phyloP scores from a whole-genome alignment of 1,284 basidiomycete species.

The Cutaneotrichosporon daszewskae region DNA sequence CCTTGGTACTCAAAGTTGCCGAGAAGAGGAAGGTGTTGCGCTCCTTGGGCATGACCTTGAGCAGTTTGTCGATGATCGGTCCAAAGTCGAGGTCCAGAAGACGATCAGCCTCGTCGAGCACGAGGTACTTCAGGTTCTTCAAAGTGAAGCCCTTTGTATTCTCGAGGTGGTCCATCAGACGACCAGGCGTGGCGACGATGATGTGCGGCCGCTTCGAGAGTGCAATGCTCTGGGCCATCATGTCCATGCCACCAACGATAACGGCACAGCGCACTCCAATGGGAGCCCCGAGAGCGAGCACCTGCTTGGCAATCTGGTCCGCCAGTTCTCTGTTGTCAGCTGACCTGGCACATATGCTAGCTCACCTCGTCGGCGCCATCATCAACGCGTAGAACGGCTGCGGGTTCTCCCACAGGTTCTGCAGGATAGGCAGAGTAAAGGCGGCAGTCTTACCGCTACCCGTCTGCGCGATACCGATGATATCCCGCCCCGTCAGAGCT shows the following conservation, averaged over 20 bases:
- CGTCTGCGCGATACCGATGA: slow-evolving; percentile 96
- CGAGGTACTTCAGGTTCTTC: slow-evolving; percentile 80
- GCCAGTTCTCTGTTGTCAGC: slow-evolving; percentile 68
- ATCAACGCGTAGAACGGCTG: slow-evolving; percentile 90
- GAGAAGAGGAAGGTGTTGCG: slow-evolving; percentile 95
- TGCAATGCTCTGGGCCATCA: slow-evolving; percentile 86
- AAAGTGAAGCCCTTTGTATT: slow-evolving; percentile 97
- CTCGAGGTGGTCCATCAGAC: slow-evolving; percentile 91
- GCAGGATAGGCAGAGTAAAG: slow-evolving; percentile 91
- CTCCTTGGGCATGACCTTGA: slow-evolving; percentile 91
- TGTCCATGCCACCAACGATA: slow-evolving; percentile 93
- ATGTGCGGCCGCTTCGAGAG: slow-evolving; percentile 90
- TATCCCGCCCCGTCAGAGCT: slow-evolving; percentile 84
- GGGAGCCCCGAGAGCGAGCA: slow-evolving; percentile 85
- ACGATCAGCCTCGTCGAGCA: slow-evolving; percentile 95
- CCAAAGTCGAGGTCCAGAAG: slow-evolving; percentile 97
- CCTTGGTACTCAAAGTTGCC: slow-evolving; percentile 99
- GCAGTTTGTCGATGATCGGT: slow-evolving; percentile 91
- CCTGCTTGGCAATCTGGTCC: slow-evolving; percentile 97
- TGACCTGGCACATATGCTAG: neutral
- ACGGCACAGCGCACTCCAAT: slow-evolving; percentile 89
- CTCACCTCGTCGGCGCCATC: slow-evolving; percentile 76
- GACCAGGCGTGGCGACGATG: slow-evolving; percentile 94
- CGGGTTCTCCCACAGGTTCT: slow-evolving; percentile 95
- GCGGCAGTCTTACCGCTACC: slow-evolving; percentile 98